Base-by-base conservation (phyloP, 2,329 filamentous ascomycete species). In the Chrysoporthe austroafricana region DNA sequence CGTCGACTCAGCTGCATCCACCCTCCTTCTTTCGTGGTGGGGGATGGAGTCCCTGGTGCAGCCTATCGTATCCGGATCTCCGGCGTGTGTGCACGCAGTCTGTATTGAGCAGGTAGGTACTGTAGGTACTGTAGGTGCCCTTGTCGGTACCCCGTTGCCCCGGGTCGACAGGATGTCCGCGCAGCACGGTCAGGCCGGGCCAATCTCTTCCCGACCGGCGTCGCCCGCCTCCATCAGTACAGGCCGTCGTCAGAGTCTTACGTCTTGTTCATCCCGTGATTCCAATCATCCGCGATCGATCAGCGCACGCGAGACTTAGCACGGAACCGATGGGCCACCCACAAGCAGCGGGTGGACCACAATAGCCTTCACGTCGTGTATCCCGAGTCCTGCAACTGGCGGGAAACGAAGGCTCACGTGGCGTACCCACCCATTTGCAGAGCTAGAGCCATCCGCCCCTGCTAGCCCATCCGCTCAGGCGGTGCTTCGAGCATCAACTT, bases 371-470 rank as follows among this genome's bases (percentile, higher is more conserved):
- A 65, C 54, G 62, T 54, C 58, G 66, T 70, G 68, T 65, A 65
- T 68, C 63, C 63, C 46, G 66, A 68, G 14, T 57, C 44, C 62
- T 70, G 68, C 66, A 68, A 65, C 68, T 65, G 59, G 66, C 63
- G 60, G 59, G 26, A 52, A 26, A 52, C 44, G 18, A 52, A 58
- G 48, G 56, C 62, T 70, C 68, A 70, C 68, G 68, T 70, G 68
- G 68, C 68, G 60, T 70, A 64, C 62, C 68, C 68, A 67, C 68
- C 63, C 62, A 70, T 64, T 57, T 70, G 68, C 66, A 66, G 66
- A 59, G 43, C 56, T 50, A 65, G 56, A 63, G 62, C 48, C 60
- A 57, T 50, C 54, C 34, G 56, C 59, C 66, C 68, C 63, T 68
- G 54, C 54, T 57, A 57, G 54, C 32, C 54, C 54, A 57, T 57